These are phyloP conservation scores for Diplogelasinospora grovesii DNA, from an alignment of 495 filamentous ascomycete species.

Conservation along the genomic window DNA sequence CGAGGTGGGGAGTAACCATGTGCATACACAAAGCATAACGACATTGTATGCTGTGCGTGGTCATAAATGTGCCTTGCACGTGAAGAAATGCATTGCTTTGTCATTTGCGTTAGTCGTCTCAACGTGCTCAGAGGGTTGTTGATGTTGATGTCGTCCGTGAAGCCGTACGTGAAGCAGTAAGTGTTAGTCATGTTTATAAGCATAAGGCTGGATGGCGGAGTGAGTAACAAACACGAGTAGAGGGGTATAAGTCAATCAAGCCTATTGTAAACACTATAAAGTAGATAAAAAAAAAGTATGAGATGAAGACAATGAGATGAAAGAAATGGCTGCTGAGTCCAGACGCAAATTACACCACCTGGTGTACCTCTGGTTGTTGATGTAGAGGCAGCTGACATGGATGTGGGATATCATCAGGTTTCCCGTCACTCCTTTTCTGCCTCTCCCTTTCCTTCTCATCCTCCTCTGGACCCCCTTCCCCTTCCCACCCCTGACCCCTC, in stretches of 20 bases:
- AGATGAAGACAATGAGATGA: background rate
- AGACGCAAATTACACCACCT: background rate
- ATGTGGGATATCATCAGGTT: background rate
- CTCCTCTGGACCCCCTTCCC: conserved; percentile 9
- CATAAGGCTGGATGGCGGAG: too few species aligned
- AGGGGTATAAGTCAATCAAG: conserved; percentile 7
- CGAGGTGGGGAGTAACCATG: too few species aligned
- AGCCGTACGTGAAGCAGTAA: too few species aligned
- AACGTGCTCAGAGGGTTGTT: too few species aligned
- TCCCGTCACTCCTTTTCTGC: conserved; percentile 36
- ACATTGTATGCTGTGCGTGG: too few species aligned
- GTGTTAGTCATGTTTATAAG: too few species aligned
- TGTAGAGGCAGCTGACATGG: background rate
- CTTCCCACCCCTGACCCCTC: background rate
- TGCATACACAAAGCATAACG: too few species aligned
- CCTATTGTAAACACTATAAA: conserved; percentile 2
- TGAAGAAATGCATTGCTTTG: too few species aligned
- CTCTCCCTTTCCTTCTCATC: conserved; percentile 47
- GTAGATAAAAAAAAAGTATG: background rate
- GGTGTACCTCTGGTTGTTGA: too few species aligned
- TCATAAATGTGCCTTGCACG: too few species aligned
- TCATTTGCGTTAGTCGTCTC: too few species aligned
- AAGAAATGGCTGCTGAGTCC: background rate
- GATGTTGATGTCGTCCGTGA: too few species aligned
- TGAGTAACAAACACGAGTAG: background rate